These are phyloP conservation scores for Diaporthe ampelina DNA, from an alignment of 2,329 filamentous ascomycete genomes.

Conservation along the genomic window DNA sequence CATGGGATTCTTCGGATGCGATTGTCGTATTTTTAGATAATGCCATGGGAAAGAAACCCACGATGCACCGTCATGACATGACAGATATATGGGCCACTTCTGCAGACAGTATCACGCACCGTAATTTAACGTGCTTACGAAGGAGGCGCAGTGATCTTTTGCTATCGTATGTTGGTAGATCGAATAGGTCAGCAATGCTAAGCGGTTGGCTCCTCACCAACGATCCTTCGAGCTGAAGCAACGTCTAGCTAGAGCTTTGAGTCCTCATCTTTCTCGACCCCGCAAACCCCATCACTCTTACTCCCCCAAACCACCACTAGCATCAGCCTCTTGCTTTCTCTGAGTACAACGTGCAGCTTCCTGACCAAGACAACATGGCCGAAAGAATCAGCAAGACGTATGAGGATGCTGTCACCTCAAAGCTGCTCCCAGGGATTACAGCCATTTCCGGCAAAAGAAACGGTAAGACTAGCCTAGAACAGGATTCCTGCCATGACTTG, in stretches of 20 bases:
- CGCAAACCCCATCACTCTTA: background rate
- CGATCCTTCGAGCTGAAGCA: background rate
- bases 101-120: background rate
- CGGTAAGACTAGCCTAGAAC: constrained; percentile 30
- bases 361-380: background rate
- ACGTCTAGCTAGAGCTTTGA: background rate
- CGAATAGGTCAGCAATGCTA: background rate
- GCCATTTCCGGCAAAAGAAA: constrained; percentile 44
- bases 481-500: background rate
- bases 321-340: no score
- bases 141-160: background rate
- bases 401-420: constrained; percentile 43
- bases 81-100: background rate
- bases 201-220: background rate
- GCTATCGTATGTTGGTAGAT: no score
- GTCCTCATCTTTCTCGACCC: background rate
- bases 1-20: no score
- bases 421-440: constrained; percentile 44
- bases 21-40: no score
- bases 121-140: background rate
- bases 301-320: no score
- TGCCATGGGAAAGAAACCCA: no score
- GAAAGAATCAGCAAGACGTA: constrained; percentile 41
- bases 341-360: background rate
- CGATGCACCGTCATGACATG: background rate